These are phyloP conservation scores for Ophiosphaerella narmari DNA, from an alignment of 2,329 filamentous ascomycete species.

Conservation along the genomic window DNA sequence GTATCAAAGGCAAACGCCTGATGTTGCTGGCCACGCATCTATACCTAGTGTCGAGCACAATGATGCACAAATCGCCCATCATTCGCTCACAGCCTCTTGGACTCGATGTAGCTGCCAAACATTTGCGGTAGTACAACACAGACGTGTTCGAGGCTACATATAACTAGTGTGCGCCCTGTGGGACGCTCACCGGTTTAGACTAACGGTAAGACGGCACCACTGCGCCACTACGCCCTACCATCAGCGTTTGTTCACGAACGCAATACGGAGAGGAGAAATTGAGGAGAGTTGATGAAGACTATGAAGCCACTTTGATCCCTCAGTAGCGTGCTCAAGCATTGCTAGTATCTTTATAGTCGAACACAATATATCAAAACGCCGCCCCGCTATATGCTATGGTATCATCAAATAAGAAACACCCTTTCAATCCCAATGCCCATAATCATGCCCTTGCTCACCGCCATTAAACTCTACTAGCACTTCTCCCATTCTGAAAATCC, in stretches of 20 bases:
- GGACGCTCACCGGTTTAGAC: too few relatives aligned
- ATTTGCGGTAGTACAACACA: too few relatives aligned
- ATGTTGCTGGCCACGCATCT: neutral
- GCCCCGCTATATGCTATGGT: constrained; percentile 21
- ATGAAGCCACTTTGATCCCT: too few relatives aligned
- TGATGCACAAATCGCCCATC: neutral
- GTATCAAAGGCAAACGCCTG: neutral
- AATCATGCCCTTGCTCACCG: neutral
- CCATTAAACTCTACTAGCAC: constrained; percentile 5
- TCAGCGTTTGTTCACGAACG: too few relatives aligned
- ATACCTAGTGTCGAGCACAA: neutral
- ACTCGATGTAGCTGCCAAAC: too few relatives aligned
- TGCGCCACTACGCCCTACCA: too few relatives aligned
- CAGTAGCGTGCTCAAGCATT: neutral
- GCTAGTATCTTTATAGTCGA: constrained; percentile 11
- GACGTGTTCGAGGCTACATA: neutral
- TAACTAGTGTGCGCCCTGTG: too few relatives aligned
- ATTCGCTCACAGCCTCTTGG: too few relatives aligned
- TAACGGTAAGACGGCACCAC: too few relatives aligned
- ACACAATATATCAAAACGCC: constrained; percentile 10
- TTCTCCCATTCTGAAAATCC: constrained; percentile 22
- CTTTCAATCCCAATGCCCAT: neutral
- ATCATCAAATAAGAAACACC: constrained; percentile 10
- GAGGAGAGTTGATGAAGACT: too few relatives aligned
- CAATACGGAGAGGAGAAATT: neutral